Evolutionary conservation across 768 basidiomycete species (phyloP), one percentile per base, ranked within the genome.

Genomic region (Agaricus bisporus): DNA sequence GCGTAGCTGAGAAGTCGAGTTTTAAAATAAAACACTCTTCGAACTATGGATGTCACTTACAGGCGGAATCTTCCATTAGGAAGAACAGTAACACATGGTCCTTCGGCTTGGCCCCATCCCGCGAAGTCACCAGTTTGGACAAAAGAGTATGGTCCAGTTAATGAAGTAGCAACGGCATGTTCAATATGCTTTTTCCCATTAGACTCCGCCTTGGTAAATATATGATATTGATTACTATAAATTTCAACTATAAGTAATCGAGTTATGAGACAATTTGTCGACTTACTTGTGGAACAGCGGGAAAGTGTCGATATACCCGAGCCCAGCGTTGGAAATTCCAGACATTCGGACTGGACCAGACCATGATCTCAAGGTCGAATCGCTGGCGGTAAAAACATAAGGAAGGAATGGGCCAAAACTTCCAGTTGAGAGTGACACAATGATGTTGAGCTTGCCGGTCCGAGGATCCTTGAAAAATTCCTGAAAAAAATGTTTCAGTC

Each of bases 401-500:
- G 69, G 69, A 18, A 66, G 60, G 62, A 69, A 70, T 4, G 69
- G 68, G 0, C 69, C 68, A 56, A 66, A 70, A 41, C 65, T 66
- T n/a, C 69, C 69, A 1, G 68, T 70, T 10, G 69, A 70, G 11
- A 70, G 60, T 3, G 68, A 70, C 9, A 69, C 67, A 18, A 70
- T 60, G 29, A 69, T 66, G 54, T 68, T 68, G 35, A 69, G 43
- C 42, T 64, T 62, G 7, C 68, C 69, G 2, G 67, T 70, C 42
- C 55, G 64, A 1, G 69, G 65, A 48, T 70, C 69, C 49, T 69
- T 70, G 61, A 69, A 70, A 58, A 68, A 70, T 63, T 70, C 69
- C 66, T 68, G 46, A 25, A 18, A 48, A 25, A 18, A 53, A 7
- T 6, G 4, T 20, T 37, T 44, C 51, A 32, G 59, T 35, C 0